A percentile compares a stretch with the other conserved stretches of the same genome.
phyloP scores from a whole-genome alignment of 192 early-diverging fungal genomes.

The Coemansia sp. region DNA sequence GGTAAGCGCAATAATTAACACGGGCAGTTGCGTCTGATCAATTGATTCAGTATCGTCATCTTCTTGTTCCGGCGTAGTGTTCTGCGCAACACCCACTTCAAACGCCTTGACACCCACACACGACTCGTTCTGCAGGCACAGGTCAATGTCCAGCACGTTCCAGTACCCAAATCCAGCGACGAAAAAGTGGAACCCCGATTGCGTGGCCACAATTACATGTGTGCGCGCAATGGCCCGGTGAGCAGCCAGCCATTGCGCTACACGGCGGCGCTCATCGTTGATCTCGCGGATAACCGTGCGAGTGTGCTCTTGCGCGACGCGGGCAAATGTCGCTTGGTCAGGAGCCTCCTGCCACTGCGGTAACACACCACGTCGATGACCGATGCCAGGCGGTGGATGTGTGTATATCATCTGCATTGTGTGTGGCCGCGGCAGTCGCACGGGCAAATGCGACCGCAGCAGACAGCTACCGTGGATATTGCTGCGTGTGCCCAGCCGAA shows the following conservation, averaged over 20 bases:
- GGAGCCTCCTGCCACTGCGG: constrained; percentile 19
- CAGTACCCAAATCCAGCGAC: constrained; percentile 54
- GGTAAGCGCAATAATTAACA: constrained; percentile 40
- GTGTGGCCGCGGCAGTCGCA: constrained; percentile 52
- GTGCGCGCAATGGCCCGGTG: constrained; percentile 28
- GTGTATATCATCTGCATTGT: constrained; percentile 48
- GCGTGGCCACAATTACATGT: constrained; percentile 50
- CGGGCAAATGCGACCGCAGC: constrained; percentile 42
- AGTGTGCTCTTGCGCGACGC: constrained; percentile 20
- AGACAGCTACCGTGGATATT: constrained; percentile 50
- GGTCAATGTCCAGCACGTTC: constrained; percentile 48
- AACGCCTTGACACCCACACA: constrained; percentile 54
- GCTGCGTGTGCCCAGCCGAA: constrained; percentile 47
- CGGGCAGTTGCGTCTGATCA: constrained; percentile 23
- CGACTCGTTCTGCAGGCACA: constrained; percentile 38
- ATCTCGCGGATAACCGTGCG: constrained; percentile 17
- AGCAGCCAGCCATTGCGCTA: constrained; percentile 25
- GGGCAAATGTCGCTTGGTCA: constrained; percentile 12
- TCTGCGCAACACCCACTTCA: constrained; percentile 14
- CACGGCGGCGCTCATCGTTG: constrained; percentile 25
- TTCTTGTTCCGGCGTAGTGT: not conserved
- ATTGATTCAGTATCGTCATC: constrained; percentile 2
- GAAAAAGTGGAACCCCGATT: constrained; percentile 44
- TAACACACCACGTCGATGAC: constrained; percentile 24
- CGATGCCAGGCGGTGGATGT: constrained; percentile 49